A percentile compares a stretch with the other conserved stretches of the same genome.
Evolutionary conservation across 2,329 filamentous ascomycete genomes (phyloP).

Genomic region (Madurella fahalii): DNA sequence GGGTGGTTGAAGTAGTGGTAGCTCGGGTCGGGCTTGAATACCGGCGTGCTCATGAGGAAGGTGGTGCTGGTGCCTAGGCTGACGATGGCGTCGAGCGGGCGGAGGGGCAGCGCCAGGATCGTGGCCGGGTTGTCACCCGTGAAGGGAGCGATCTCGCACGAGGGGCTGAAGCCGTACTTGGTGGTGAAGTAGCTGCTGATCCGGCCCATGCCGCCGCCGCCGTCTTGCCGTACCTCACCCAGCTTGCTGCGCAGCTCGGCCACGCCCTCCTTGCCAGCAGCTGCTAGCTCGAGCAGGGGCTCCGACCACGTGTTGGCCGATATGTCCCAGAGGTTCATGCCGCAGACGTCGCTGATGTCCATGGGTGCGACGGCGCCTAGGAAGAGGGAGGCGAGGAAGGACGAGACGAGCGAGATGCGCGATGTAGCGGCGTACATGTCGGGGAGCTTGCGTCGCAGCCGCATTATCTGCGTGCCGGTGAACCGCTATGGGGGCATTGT

Average conservation of each 20-base stretch:
- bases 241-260: constrained; percentile 68
- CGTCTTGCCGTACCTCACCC: constrained; percentile 74
- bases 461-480: constrained; percentile 93
- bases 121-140: constrained; percentile 96
- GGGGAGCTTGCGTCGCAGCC: constrained; percentile 76
- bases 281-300: constrained; percentile 68
- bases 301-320: constrained; percentile 68
- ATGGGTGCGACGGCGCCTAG: constrained; percentile 81
- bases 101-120: constrained; percentile 83
- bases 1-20: constrained; percentile 99
- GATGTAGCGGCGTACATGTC: constrained; percentile 75
- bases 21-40: constrained; percentile 81
- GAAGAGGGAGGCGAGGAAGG: constrained; percentile 88
- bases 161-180: constrained; percentile 70
- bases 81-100: constrained; percentile 87
- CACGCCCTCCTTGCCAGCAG: constrained; percentile 56
- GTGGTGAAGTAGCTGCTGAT: constrained; percentile 75
- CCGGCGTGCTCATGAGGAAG: constrained; percentile 94
- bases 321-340: constrained; percentile 97
- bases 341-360: constrained; percentile 91
- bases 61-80: constrained; percentile 93
- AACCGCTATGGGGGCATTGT: constrained; percentile 61
- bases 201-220: constrained; percentile 70
- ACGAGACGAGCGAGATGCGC: constrained; percentile 90
- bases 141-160: constrained; percentile 77